phyloP scores from a whole-genome alignment of 805 yeast species.

The Scheffersomyces stipitis region DNA sequence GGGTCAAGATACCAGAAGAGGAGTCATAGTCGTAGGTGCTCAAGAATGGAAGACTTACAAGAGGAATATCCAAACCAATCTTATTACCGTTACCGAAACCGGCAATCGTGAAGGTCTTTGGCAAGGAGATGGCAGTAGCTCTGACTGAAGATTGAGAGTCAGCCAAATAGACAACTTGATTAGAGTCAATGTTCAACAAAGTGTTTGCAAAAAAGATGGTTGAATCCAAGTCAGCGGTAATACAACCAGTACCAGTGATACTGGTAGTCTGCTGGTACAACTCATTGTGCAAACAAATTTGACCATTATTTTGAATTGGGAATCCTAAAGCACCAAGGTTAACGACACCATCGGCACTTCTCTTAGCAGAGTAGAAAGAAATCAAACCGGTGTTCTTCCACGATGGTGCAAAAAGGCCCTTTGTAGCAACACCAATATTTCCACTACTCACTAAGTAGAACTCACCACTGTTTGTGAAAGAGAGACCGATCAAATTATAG shows the following conservation, averaged over 20 bases:
- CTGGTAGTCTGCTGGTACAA: slow-evolving; percentile 20
- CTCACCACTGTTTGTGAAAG: slow-evolving; percentile 10
- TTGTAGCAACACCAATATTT: slow-evolving; percentile 8
- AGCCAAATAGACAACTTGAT: slow-evolving; percentile 11
- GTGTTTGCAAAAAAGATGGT: slow-evolving; percentile 8
- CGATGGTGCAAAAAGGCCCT: slow-evolving; percentile 6
- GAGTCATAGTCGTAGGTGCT: slow-evolving; percentile 6
- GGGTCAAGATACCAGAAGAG: slow-evolving; percentile 20
- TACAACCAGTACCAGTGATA: slow-evolving; percentile 28
- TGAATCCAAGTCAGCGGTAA: slow-evolving; percentile 14
- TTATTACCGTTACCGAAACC: slow-evolving; percentile 29
- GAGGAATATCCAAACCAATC: slow-evolving; percentile 19
- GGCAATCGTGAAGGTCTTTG: slow-evolving; percentile 20
- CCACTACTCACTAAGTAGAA: slow-evolving; percentile 11
- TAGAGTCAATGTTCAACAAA: slow-evolving; percentile 3
- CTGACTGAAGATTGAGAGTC: slow-evolving; percentile 6
- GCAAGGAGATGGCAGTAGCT: slow-evolving; percentile 16
- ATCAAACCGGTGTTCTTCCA: slow-evolving; percentile 20
- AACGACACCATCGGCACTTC: slow-evolving; percentile 17
- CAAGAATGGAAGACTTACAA: slow-evolving; percentile 1
- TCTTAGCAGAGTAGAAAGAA: slow-evolving; percentile 18
- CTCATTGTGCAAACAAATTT: slow-evolving; percentile 23
- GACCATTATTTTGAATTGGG: slow-evolving; percentile 13
- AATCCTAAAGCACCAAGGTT: slow-evolving; percentile 11
- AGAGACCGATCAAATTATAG: slow-evolving; percentile 6